Conservation (phyloP, 768 basidiomycete genomes). For the Cyclocybe aegerita region DNA sequence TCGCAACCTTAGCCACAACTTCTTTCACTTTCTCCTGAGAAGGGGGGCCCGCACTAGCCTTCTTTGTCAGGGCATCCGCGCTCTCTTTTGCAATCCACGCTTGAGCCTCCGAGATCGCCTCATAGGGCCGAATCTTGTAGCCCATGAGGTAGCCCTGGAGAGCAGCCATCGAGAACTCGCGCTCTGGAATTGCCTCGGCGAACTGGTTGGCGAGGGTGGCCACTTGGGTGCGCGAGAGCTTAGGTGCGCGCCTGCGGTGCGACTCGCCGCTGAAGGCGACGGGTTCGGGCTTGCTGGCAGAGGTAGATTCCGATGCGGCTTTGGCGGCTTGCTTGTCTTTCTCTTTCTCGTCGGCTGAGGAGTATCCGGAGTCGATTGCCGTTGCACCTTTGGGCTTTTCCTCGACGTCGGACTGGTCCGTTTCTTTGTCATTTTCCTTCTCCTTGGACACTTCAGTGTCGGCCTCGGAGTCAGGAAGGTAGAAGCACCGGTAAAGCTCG, state of each 20-base stretch:
- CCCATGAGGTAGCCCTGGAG: constrained; percentile 67
- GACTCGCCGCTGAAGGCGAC: constrained; percentile 11
- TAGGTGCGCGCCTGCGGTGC: constrained; percentile 36
- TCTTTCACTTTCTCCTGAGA: not conserved
- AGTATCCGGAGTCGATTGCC: constrained; percentile 20
- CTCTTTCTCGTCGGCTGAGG: constrained; percentile 19
- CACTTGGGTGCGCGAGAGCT: constrained; percentile 38
- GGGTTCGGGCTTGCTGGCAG: constrained; percentile 3
- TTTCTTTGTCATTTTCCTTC: constrained; percentile 20
- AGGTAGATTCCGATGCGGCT: not conserved
- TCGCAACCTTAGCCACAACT: constrained; percentile 3
- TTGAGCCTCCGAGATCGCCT: constrained; percentile 46
- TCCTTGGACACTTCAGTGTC: constrained; percentile 8
- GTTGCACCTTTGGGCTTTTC: not conserved
- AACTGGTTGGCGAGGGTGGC: constrained; percentile 55
- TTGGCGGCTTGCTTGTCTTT: constrained; percentile 16
- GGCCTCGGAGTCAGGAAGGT: constrained; percentile 40
- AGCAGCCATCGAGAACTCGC: constrained; percentile 47
- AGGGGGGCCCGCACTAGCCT: not conserved
- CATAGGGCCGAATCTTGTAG: constrained; percentile 59
- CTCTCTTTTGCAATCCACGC: constrained; percentile 53
- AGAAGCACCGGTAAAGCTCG: constrained; percentile 70
- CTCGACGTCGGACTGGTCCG: constrained; percentile 11
- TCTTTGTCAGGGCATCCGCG: constrained; percentile 7
- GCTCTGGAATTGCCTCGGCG: constrained; percentile 48